Percentiles rank a stretch among this genome's conserved stretches.
Evolutionary conservation across 75 land plant genomes (phyloP).

Genomic region (Cupressus sempervirens): DNA sequence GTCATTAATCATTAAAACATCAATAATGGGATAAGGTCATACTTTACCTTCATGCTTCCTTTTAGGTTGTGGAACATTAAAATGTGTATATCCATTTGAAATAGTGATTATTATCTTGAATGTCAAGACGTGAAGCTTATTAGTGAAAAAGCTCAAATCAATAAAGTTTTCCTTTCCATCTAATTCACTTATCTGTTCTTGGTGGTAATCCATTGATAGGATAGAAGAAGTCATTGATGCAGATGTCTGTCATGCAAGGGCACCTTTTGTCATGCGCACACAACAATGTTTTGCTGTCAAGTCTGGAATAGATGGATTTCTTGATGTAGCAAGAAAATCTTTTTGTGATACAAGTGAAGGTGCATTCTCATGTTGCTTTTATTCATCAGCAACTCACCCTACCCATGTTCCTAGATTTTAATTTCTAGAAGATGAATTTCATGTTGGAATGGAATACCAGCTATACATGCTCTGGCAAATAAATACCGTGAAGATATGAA

Average conservation of each 20-base stretch:
- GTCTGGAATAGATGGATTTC: constrained; percentile 83
- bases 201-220: constrained; percentile 28
- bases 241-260: constrained; percentile 86
- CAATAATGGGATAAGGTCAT: not conserved
- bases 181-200: not conserved
- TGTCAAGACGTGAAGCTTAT: not conserved
- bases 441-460: constrained; percentile 29
- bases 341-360: constrained; percentile 99
- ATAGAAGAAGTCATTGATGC: constrained; percentile 80
- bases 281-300: constrained; percentile 99
- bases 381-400: constrained; percentile 7
- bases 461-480: constrained; percentile 84
- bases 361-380: constrained; percentile 4
- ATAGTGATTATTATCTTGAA: not conserved
- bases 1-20: not conserved
- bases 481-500: constrained; percentile 77
- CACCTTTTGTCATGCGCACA: constrained; percentile 86
- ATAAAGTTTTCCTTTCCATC: not conserved
- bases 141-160: not conserved
- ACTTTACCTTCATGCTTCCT: not conserved
- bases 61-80: not conserved
- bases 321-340: constrained; percentile 82
- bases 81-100: not conserved
- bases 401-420: not conserved
- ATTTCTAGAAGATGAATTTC: not conserved